Base-by-base conservation (phyloP, 2,329 filamentous ascomycete genomes). In the Epichloe typhina region DNA sequence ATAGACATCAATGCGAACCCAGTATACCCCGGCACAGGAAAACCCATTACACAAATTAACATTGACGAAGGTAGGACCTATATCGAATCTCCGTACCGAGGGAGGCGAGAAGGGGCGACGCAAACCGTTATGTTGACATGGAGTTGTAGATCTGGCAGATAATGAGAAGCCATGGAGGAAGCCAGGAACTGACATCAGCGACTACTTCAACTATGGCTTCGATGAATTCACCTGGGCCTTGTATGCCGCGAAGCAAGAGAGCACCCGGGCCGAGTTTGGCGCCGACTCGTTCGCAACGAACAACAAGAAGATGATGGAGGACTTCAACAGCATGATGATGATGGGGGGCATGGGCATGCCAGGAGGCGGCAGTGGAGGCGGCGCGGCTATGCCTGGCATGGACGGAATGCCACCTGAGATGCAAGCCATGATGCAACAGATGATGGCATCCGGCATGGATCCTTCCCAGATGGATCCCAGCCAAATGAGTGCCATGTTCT, bases 171-270 rank as follows among this genome's bases (percentile, higher is more conserved):
- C 91, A 17, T 98, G 93, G 93, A 83, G 93, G 43, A 84, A 90
- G 56, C 93, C 93, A 0, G 93, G 93, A 45, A 90, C 91, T 11
- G 93, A 98, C 62, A 81, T 95, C 50, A 93, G 86, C 53, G 93
- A 98, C 66, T 97, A 95, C 70, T 97, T 97, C 79, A 97, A 97
- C 72, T 97, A 97, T 68, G 91, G 91, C 52, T 97, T 97, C 63
- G 91, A 97, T 69, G 91, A 97, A 68, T 97, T 96, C 68, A 95
- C 90, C 1, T 98, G 93, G 93, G 86, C 90, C 5, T 79, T 90
- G 50, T 98, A 98, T 66, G 89, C 90, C 35, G 75, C 88, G 53
- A 94, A 95, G 62, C 93, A 97, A 66, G 83, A 93, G 57, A 75
- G 74, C 23, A 75, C 96, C 61, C 80, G 86, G 80, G 57, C 87